A percentile compares a stretch with the other conserved stretches of the same genome.
phyloP scores from a whole-genome alignment of 2,329 filamentous ascomycete species.

The Dothideomycetes sp. region DNA sequence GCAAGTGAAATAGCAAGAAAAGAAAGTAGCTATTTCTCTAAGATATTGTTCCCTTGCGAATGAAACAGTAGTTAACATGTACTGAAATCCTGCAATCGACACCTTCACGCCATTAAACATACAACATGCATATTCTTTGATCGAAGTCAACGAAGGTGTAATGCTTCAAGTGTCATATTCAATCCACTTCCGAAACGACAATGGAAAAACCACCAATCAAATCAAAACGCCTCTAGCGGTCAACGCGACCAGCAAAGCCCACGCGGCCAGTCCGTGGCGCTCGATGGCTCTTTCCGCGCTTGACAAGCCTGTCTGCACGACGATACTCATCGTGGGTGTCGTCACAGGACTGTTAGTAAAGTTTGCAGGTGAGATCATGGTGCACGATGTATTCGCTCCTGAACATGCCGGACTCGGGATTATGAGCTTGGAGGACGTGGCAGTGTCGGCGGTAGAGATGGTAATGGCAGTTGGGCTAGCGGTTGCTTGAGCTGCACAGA shows the following conservation, averaged over 20 bases:
- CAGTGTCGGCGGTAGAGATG: background rate
- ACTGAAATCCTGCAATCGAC: too few relatives aligned
- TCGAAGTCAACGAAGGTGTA: too few relatives aligned
- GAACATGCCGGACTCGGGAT: background rate
- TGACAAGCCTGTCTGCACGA: background rate
- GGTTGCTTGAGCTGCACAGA: background rate
- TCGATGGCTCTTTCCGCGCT: background rate
- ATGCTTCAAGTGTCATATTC: too few relatives aligned
- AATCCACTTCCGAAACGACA: background rate
- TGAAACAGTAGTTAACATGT: too few relatives aligned
- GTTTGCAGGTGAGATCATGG: background rate
- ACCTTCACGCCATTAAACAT: too few relatives aligned
- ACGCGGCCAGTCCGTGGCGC: slow-evolving; percentile 1
- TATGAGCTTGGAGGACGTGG: background rate
- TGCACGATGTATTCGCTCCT: background rate
- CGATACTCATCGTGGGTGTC: background rate
- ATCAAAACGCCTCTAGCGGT: slow-evolving; percentile 7
- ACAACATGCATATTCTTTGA: too few relatives aligned
- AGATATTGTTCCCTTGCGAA: too few relatives aligned
- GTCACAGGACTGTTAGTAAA: background rate
- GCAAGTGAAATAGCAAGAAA: too few relatives aligned
- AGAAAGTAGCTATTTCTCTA: too few relatives aligned
- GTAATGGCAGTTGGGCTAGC: background rate
- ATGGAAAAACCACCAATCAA: slow-evolving; percentile 1
- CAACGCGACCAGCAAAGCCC: slow-evolving; percentile 7